These are phyloP conservation scores for Solanum hybrid DNA, from an alignment of 305 asterid species.

Conservation along the genomic window DNA sequence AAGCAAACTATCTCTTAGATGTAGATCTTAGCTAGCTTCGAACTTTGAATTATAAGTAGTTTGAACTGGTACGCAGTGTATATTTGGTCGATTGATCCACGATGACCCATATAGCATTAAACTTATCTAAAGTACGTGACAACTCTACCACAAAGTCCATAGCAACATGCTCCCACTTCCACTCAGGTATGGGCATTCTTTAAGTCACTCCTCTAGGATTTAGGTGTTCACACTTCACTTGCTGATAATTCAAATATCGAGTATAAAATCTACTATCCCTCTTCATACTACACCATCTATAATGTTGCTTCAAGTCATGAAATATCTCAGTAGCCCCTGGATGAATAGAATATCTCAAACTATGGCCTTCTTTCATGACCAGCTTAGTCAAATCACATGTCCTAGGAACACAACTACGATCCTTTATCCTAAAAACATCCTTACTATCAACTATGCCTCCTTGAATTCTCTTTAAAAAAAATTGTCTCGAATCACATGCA, in stretches of 20 bases:
- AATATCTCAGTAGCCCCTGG: background rate
- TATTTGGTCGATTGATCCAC: background rate
- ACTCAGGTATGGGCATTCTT: background rate
- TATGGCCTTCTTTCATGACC: background rate
- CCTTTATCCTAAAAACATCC: background rate
- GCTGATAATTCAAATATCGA: background rate
- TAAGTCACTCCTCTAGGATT: background rate
- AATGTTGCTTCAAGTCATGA: background rate
- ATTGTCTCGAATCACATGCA: background rate
- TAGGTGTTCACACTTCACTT: background rate
- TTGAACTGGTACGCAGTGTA: too few species aligned
- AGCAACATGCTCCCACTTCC: background rate
- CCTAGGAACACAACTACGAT: background rate
- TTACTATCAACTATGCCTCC: background rate
- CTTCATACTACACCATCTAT: background rate
- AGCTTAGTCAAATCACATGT: background rate
- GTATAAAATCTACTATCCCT: background rate
- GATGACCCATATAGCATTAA: background rate
- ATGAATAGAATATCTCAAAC: background rate
- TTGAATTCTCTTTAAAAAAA: background rate
- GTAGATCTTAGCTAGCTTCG: background rate
- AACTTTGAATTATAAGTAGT: background rate
- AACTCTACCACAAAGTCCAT: background rate
- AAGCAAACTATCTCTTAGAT: background rate
- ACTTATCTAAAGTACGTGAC: background rate